Base-by-base conservation (phyloP, 805 yeast species). In the Saccharomycodes ludwigii region DNA sequence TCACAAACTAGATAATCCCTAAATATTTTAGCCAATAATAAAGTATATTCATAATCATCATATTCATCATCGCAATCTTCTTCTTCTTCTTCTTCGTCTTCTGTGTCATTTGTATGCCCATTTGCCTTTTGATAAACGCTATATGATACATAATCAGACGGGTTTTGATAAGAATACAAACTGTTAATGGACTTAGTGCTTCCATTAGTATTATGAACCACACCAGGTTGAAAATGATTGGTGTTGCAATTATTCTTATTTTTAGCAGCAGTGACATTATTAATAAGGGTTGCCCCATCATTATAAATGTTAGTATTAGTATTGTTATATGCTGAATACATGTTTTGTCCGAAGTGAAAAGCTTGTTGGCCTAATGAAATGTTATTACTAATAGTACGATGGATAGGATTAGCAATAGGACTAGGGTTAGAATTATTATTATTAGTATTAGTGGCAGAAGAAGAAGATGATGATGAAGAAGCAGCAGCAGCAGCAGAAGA, bases 1-100 rank as follows among this genome's bases (percentile, higher is more conserved):
- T 44, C 36, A 29, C 56, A 52, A 12, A 51, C 30, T 28, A 49
- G 31, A 32, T 49, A 53, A 37, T 52, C 56, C 23, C 37, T 47
- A 13, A 52, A 41, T 16, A 46, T 27, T 21, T 46, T 41, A 12
- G 49, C 52, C 13, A 34, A 36, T 6, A 36, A 37, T n/a, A 41
- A 38, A 10, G 40, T 29, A 4, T 41, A 42, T 11, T 34, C 26
- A 26, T 42, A 40, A 10, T 38, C 42, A 13, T 36, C 37, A 4
- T 19, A 12, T 7, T 34, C 37, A 10, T 26, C 32, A 6, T 30
- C 32, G 16, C 36, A 31, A 18, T 29, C 37, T 3, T 28, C 33
- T 9, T 33, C 32, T 9, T 34, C 40, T 10, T 26, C 33, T 10
- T 24, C 38, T n/a, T 23, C 14, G 3, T 20, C 32, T 5, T 29